Evolutionary conservation across 176 grass and related monocot species (phyloP).

Genomic region (Ensete ventricosum): DNA sequence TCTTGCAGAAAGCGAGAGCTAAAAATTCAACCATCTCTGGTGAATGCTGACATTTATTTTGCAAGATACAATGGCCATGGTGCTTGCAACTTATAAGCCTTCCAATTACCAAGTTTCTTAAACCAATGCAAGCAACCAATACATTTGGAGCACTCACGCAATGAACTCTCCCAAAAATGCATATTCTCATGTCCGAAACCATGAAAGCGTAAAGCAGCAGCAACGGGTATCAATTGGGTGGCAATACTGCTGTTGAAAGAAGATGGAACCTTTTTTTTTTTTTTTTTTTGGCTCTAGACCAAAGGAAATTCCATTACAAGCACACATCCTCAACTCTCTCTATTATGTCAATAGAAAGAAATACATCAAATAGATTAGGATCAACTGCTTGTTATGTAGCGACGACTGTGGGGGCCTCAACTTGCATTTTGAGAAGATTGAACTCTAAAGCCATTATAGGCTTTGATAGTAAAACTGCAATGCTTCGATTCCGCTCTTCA

Average conservation of each 20-base stretch:
- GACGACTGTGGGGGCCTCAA: slow-evolving; percentile 46
- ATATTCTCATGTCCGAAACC: no score
- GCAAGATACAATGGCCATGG: no score
- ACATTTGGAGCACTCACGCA: slow-evolving; percentile 13
- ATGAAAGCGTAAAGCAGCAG: no score
- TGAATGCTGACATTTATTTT: slow-evolving; percentile 43
- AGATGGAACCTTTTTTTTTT: no score
- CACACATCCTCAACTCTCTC: background rate
- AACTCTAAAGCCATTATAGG: slow-evolving; percentile 84
- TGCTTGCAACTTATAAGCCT: no score
- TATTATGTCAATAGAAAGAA: background rate
- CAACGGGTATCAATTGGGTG: no score
- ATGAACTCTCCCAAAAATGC: background rate
- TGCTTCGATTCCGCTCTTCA: slow-evolving; percentile 34
- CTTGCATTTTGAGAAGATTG: slow-evolving; percentile 63
- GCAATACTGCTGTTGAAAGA: no score
- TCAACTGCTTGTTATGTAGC: slow-evolving; percentile 31
- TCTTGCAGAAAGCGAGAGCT: no score
- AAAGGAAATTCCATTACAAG: background rate
- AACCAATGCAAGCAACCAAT: no score
- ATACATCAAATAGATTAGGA: background rate
- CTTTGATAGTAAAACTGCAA: slow-evolving; percentile 62
- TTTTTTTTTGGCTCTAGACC: background rate
- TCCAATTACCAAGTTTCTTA: no score
- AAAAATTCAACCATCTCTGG: slow-evolving; percentile 25